These are phyloP conservation scores for Orbilia oligospora DNA, from an alignment of 2,329 filamentous ascomycete species.

Conservation along the genomic window DNA sequence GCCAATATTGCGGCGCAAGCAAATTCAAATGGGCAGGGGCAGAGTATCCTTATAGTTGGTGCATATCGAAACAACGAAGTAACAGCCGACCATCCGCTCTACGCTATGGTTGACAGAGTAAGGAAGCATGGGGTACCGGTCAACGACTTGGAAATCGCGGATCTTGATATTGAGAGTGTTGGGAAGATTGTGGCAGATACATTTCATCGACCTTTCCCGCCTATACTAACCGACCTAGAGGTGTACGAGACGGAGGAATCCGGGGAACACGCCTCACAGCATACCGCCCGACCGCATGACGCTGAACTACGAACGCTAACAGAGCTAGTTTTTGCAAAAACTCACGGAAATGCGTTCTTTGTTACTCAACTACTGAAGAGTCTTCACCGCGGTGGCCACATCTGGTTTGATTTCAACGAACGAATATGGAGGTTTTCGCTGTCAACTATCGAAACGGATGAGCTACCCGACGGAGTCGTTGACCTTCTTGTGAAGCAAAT, in stretches of 20 bases:
- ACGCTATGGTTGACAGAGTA: slow-evolving; percentile 61
- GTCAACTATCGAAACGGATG: slow-evolving; percentile 63
- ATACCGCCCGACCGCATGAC: slow-evolving; percentile 56
- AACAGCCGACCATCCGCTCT: slow-evolving; percentile 62
- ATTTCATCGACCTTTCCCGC: slow-evolving; percentile 61
- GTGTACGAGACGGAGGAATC: slow-evolving; percentile 31
- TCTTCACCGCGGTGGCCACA: slow-evolving; percentile 63
- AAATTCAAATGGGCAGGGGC: slow-evolving; percentile 62
- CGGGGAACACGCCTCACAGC: neutral
- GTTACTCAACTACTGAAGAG: slow-evolving; percentile 64
- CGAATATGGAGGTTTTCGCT: slow-evolving; percentile 64
- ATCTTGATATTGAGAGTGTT: slow-evolving; percentile 64
- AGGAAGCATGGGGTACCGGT: slow-evolving; percentile 63
- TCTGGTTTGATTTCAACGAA: slow-evolving; percentile 63
- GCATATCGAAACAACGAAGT: slow-evolving; percentile 64
- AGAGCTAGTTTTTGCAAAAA: slow-evolving; percentile 64
- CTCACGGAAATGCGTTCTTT: slow-evolving; percentile 64
- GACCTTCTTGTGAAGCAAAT: slow-evolving; percentile 64
- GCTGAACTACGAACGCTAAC: slow-evolving; percentile 64
- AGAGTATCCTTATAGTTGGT: slow-evolving; percentile 63
- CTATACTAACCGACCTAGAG: slow-evolving; percentile 42
- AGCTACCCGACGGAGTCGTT: slow-evolving; percentile 64
- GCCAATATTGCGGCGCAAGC: slow-evolving; percentile 63
- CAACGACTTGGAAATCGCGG: slow-evolving; percentile 60
- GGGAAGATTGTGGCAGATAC: slow-evolving; percentile 64